Base-by-base conservation (phyloP, 352 stramenopile species). In the Phytopythium vexans region DNA sequence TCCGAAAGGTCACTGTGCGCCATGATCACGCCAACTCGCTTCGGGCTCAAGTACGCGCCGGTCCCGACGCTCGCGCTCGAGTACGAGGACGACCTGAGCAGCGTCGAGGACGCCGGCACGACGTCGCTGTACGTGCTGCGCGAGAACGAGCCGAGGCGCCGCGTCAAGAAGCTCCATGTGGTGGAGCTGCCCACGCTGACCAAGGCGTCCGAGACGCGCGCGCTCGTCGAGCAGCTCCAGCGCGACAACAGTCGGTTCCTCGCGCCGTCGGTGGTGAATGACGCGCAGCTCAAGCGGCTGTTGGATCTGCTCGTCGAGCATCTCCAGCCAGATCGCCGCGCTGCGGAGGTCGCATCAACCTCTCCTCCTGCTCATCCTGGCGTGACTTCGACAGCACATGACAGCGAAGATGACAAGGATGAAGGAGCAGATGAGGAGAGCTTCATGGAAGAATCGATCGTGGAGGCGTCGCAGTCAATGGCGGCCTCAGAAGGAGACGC, bases 21-120 rank as follows among this genome's bases (percentile, higher is more conserved):
- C 33, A 88, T 80, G 81, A 89, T 92, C 74, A 72, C 77, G 6
- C 82, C 84, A 42, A 92, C 69, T 21, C 75, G 84, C 49, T 86
- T 94, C 44, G 84, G 84, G 0, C 74, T 94, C 69, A 94, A 94
- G 74, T 94, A 83, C 61, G 67, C 70, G 50, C 84, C 84, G 8
- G 72, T 91, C 41, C 82, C 84, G 49, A 94, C 84, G 35, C 63
- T 94, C 1, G 77, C 84, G 33, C 71, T 94, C 37, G 84, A 94
- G 64, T 94, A 94, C 44, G 82, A 94, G 45, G 79, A 88, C 42
- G 71, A 87, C 56, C 37, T 77, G 6, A 59, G 54, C 21, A 49
- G 48, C 10, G 51, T 74, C 21, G 66, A 77, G 33, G 74, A 82
- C 56, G 61, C 56, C 31, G 65, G 49, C 21, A 37, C 51, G 12